phyloP scores from a whole-genome alignment of 176 grass and related monocot genomes.

The Alopecurus myosuroides region DNA sequence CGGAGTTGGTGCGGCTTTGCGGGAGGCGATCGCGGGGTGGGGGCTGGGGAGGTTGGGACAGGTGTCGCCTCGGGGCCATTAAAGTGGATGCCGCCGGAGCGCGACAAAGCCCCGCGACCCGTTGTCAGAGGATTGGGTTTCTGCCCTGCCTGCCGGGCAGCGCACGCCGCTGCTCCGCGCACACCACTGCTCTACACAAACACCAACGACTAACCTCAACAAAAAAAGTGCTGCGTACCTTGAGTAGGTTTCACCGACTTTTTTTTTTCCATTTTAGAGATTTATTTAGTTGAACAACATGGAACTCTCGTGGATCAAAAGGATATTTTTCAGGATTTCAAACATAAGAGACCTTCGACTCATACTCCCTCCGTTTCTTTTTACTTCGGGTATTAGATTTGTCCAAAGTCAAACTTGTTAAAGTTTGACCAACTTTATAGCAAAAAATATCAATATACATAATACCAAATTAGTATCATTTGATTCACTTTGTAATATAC shows the following conservation, averaged over 20 bases:
- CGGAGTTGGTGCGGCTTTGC: conserved; percentile 34
- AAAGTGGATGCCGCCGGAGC: conserved; percentile 21
- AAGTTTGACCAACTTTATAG: no score
- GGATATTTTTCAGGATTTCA: no score
- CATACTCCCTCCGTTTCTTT: no score
- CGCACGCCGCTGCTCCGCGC: not conserved
- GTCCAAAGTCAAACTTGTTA: no score
- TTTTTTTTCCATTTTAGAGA: not conserved
- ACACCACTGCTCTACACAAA: not conserved
- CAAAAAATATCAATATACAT: no score
- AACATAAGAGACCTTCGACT: no score
- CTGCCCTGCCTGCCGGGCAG: not conserved
- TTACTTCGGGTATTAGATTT: no score
- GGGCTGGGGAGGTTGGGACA: conserved; percentile 33
- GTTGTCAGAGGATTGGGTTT: conserved; percentile 14
- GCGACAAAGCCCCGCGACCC: conserved; percentile 4
- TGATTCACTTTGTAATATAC: no score
- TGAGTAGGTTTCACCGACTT: not conserved
- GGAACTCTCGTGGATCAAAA: not conserved
- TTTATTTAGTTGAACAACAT: not conserved
- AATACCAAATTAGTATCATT: no score
- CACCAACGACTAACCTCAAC: not conserved
- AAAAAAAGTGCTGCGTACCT: not conserved
- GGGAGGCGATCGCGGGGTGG: conserved; percentile 53
- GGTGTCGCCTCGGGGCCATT: conserved; percentile 51